Base-by-base conservation (phyloP, 164 flowering plant genomes). In the Umbellularia californica region DNA sequence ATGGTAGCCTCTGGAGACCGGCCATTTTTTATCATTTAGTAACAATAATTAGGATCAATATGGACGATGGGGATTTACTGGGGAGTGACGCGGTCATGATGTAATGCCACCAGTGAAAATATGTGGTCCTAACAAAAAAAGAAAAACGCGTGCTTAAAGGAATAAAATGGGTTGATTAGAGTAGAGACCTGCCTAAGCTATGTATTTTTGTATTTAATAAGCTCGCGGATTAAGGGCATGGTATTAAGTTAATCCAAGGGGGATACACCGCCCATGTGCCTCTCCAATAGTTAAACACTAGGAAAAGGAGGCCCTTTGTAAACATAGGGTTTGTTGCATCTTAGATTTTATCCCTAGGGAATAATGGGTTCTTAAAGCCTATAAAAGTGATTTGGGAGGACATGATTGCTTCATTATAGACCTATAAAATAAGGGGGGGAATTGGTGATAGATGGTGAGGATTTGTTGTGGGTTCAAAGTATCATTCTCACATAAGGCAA, bases 381-480 rank as follows among this genome's bases (percentile, higher is more conserved):
- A 65, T 19, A 50, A 73, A 73, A 65, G 76, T 65, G 75, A 41
- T 12, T 22, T 35, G 22, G 63, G 15, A 19, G 69, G 20, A 63
- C 50, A 73, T 73, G 70, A 65, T 73, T 73, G 70, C 70, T 65
- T 66, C 76, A 73, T 73, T 30, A 73, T 73, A 52, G 70, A 73
- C 65, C 23, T 28, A 65, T 73, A 66, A 33, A 67, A 67, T 27
- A 67, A 9, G 47, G 9, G 30, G n/a, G 33, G n/a, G 41, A 12
- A 9, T 33, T 13, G 47, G 41, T 33, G 41, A 30, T 67, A 13
- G 67, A 64, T 14, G 67, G 47, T 67, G 41, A 67, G 20, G 69
- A 67, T 67, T 25, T 65, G 14, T 23, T 23, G 68, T 23, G 14
- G 68, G 28, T 23, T 67, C 69, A 67, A 67, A 30, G n/a, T 3